phyloP scores from a whole-genome alignment of 2,329 filamentous ascomycete species.

The Magnaporthiopsis incrustans region DNA sequence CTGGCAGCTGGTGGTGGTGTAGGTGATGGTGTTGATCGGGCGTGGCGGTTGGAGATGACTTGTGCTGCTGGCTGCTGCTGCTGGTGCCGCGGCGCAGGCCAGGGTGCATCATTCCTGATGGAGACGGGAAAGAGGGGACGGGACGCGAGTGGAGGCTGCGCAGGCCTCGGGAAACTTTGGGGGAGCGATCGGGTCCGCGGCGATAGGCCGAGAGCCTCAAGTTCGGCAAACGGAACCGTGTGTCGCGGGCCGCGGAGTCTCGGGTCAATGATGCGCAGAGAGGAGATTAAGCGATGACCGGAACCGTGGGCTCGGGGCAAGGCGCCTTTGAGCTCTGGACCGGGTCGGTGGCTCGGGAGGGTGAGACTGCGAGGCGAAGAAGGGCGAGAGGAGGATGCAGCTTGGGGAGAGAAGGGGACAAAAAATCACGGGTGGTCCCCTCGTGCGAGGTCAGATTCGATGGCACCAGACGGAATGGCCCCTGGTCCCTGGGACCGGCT shows the following conservation, averaged over 20 bases:
- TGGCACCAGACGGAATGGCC: too few relatives aligned
- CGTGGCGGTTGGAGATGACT: not conserved
- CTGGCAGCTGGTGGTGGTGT: conserved; percentile 3
- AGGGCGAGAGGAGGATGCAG: not conserved
- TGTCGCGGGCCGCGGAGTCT: conserved; percentile 17
- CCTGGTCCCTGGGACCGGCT: not conserved
- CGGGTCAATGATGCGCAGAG: conserved; percentile 40
- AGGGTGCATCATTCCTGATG: conserved; percentile 3
- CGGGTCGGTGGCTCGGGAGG: not conserved
- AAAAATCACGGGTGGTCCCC: not conserved
- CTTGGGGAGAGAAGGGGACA: not conserved
- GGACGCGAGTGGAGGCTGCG: not conserved
- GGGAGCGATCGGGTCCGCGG: not conserved
- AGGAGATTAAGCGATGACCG: conserved; percentile 15
- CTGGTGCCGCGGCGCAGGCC: conserved; percentile 1
- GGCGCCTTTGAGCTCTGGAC: not conserved
- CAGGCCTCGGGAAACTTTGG: not conserved
- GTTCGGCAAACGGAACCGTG: not conserved
- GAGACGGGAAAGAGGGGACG: not conserved
- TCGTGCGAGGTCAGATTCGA: too few relatives aligned
- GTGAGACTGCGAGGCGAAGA: not conserved
- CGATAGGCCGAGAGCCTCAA: not conserved
- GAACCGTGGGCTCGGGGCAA: conserved; percentile 1
- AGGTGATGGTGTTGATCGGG: conserved; percentile 3
- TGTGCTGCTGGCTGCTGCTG: not conserved